phyloP scores from a whole-genome alignment of 768 basidiomycete genomes.

The Mrakia hoshinonis region DNA sequence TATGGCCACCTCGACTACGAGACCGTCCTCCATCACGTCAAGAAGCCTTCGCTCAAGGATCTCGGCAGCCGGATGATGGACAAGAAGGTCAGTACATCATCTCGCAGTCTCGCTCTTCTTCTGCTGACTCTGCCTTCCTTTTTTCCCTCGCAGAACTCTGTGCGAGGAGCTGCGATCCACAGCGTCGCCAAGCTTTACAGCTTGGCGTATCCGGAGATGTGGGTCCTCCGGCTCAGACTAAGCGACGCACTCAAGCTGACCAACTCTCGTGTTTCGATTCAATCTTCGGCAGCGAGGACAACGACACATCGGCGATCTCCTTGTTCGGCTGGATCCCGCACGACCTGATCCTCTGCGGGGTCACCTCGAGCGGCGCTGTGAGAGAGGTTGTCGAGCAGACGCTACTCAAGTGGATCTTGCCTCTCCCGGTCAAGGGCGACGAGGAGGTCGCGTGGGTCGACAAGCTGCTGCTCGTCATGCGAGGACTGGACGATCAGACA shows the following conservation, averaged over 20 bases:
- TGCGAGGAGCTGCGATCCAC: conserved; percentile 58
- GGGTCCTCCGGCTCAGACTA: conserved; percentile 39
- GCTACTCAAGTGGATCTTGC: conserved; percentile 67
- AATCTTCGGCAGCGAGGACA: conserved; percentile 56
- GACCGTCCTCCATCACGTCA: conserved; percentile 72
- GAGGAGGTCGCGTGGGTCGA: conserved; percentile 85
- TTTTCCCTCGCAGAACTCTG: conserved; percentile 36
- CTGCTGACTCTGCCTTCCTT: not conserved
- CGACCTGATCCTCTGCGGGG: conserved; percentile 51
- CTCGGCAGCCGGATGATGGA: conserved; percentile 69
- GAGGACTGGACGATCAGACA: conserved; percentile 54
- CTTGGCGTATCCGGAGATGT: conserved; percentile 85
- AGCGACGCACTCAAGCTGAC: not conserved
- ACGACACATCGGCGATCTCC: conserved; percentile 58
- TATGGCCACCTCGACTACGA: conserved; percentile 85
- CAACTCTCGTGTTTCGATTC: not conserved
- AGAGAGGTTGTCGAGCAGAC: conserved; percentile 57
- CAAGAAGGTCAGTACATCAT: conserved; percentile 57
- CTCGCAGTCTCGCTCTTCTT: not conserved
- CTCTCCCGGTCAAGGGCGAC: conserved; percentile 54
- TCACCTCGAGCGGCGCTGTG: not conserved
- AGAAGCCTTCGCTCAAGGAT: conserved; percentile 52
- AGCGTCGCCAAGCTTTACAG: conserved; percentile 69
- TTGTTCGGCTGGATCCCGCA: conserved; percentile 94
- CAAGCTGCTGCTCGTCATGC: conserved; percentile 63